Conservation (phyloP, 495 filamentous ascomycete genomes). For the Pseudomonodictys pantanalensis region DNA sequence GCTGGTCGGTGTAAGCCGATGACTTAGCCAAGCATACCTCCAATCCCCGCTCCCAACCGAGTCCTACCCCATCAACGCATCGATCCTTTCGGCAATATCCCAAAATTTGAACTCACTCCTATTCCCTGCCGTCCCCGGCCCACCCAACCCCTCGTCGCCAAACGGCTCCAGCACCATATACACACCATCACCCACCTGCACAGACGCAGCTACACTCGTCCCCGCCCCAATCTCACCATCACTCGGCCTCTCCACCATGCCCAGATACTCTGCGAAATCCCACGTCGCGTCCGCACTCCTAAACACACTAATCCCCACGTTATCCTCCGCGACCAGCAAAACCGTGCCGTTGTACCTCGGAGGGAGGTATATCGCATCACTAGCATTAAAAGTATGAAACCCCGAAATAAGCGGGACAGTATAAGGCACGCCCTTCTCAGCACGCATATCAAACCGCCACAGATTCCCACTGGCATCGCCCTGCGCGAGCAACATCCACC, state of each 20-base stretch:
- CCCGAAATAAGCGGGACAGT: not conserved
- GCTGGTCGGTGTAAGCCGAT: no score
- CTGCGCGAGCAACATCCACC: constrained; percentile 20
- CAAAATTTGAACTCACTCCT: constrained; percentile 11
- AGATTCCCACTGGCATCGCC: constrained; percentile 3
- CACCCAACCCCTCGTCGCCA: constrained; percentile 24
- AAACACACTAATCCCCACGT: constrained; percentile 11
- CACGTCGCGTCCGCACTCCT: constrained; percentile 10
- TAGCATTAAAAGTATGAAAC: constrained; percentile 15
- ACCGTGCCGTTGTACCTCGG: constrained; percentile 19
- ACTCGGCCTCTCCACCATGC: constrained; percentile 2
- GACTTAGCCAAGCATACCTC: no score
- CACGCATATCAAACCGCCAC: constrained; percentile 19
- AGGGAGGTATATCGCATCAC: constrained; percentile 18
- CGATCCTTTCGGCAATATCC: constrained; percentile 12
- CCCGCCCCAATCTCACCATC: not conserved
- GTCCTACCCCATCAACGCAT: constrained; percentile 10
- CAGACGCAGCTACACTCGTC: constrained; percentile 5
- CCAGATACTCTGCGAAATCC: constrained; percentile 15
- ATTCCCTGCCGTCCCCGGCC: constrained; percentile 22
- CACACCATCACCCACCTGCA: constrained; percentile 16
- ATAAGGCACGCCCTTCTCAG: constrained; percentile 3
- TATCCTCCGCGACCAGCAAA: constrained; percentile 20
- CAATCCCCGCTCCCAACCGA: no score
- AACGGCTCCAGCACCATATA: constrained; percentile 27